Evolutionary conservation across 768 basidiomycete genomes (phyloP), one percentile per base, ranked within the genome.

Genomic region (Xerocomellus amylosporus): DNA sequence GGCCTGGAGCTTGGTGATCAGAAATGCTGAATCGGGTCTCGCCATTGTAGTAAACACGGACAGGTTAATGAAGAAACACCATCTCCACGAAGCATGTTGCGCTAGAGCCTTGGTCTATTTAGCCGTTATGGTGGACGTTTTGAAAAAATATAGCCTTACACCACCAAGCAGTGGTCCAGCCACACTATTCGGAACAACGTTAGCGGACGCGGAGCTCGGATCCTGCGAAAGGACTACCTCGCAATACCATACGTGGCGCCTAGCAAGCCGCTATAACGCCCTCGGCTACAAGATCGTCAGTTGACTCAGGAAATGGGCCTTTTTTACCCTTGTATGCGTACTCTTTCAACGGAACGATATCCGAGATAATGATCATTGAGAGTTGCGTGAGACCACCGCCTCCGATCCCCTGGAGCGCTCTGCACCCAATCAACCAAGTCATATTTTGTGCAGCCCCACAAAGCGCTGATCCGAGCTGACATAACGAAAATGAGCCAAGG

Each of bases 391-490:
- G 82, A 4, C 88, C 90, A 7, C 88, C 88, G 17, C 88, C 89
- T 15, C 90, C 91, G 30, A 91, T 82, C 10, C 92, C 90, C 68
- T 93, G 92, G 1, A 94, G 75, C 2, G 88, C 90, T 58, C 92
- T 82, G 46, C 80, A 82, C 0, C 86, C 75, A 34, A 90, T 83
- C 10, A 93, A 73, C 90, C 87, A 90, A 9, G 75, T 78, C 81
- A 92, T 87, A 54, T 54, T 83, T 66, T 93, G 86, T 0, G 91
- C 89, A 8, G 87, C 85, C 12, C 90, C 91, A 62, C 88, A 92
- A 40, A 93, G 72, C 3, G 87, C 88, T 10, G 88, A 90, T 34
- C 88, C 89, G 56, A 89, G 65, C 87, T 88, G 33, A 36, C 10
- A n/a, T n/a, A n/a, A 14, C 8, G 20, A 33, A 36, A n/a, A 46